phyloP scores from a whole-genome alignment of 371 early-diverging fungal genomes.

The Chytridiales sp. region DNA sequence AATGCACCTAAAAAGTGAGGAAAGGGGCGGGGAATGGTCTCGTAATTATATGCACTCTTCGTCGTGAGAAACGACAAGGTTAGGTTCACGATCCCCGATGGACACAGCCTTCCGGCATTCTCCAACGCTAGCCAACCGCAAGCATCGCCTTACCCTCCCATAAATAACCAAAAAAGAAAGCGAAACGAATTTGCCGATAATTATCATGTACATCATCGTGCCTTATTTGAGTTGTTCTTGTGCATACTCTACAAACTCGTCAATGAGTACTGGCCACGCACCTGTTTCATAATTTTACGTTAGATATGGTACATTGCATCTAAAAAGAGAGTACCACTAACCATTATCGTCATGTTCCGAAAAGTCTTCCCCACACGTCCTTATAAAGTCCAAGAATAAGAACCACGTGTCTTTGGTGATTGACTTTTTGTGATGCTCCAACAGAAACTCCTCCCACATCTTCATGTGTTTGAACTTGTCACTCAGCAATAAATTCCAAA shows the following conservation, averaged over 20 bases:
- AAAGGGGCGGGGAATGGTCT: too few species aligned
- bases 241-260: slow-evolving; percentile 58
- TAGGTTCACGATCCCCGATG: too few species aligned
- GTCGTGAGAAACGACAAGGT: too few species aligned
- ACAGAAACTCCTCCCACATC: slow-evolving; percentile 71
- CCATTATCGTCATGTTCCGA: slow-evolving; percentile 72
- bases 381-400: slow-evolving; percentile 75
- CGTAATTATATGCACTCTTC: too few species aligned
- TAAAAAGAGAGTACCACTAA: slow-evolving; percentile 10
- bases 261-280: slow-evolving; percentile 82
- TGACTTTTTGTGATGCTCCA: slow-evolving; percentile 71
- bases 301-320: background rate
- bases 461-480: slow-evolving; percentile 63
- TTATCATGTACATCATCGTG: background rate
- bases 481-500: slow-evolving; percentile 70
- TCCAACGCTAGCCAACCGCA: too few species aligned
- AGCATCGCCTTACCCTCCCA: too few species aligned
- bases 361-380: slow-evolving; percentile 60
- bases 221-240: slow-evolving; percentile 14
- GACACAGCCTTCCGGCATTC: too few species aligned
- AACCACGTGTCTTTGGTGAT: slow-evolving; percentile 87
- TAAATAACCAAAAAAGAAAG: too few species aligned
- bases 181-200: background rate
- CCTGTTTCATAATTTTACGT: slow-evolving; percentile 24
- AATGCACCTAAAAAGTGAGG: too few species aligned